Conservation (phyloP, 257 asterid species). For the Penstemon barbatus region DNA sequence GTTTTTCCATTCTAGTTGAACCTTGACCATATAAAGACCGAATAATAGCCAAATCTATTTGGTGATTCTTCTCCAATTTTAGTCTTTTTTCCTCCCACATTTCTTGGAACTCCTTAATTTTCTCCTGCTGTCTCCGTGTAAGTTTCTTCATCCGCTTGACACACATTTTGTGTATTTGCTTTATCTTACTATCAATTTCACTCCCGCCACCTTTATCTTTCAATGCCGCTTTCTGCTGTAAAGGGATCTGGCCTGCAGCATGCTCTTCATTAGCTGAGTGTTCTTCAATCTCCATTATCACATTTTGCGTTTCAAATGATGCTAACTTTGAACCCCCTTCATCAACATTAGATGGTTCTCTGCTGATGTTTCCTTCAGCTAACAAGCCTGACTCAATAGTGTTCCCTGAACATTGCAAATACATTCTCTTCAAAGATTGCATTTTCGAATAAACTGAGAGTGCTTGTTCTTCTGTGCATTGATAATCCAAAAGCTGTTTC, state of each 20-base stretch:
- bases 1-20: slow-evolving; percentile 32
- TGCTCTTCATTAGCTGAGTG: slow-evolving; percentile 22
- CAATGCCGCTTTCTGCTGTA: slow-evolving; percentile 9
- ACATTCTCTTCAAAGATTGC: slow-evolving; percentile 49
- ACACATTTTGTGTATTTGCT: slow-evolving; percentile 40
- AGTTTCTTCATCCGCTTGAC: slow-evolving; percentile 47
- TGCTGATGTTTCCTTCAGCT: slow-evolving; percentile 26
- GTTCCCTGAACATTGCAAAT: slow-evolving; percentile 34
- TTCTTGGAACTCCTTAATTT: slow-evolving; percentile 41
- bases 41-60: slow-evolving; percentile 40
- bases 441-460: slow-evolving; percentile 48
- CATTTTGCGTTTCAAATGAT: slow-evolving; percentile 22
- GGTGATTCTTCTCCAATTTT: slow-evolving; percentile 37
- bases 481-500: slow-evolving; percentile 47
- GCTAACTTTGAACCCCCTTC: slow-evolving; percentile 27
- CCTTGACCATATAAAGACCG: slow-evolving; percentile 33
- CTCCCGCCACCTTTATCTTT: slow-evolving; percentile 22
- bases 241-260: slow-evolving; percentile 11
- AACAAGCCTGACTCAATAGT: slow-evolving; percentile 13
- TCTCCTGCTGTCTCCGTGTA: slow-evolving; percentile 38
- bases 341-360: slow-evolving; percentile 24
- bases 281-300: slow-evolving; percentile 29
- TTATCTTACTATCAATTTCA: slow-evolving; percentile 28
- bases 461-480: slow-evolving; percentile 61
- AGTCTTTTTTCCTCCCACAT: slow-evolving; percentile 45